A percentile compares a stretch with the other conserved stretches of the same genome.
Evolutionary conservation across 768 basidiomycete species (phyloP).

Genomic region (Hydnum rufescens): DNA sequence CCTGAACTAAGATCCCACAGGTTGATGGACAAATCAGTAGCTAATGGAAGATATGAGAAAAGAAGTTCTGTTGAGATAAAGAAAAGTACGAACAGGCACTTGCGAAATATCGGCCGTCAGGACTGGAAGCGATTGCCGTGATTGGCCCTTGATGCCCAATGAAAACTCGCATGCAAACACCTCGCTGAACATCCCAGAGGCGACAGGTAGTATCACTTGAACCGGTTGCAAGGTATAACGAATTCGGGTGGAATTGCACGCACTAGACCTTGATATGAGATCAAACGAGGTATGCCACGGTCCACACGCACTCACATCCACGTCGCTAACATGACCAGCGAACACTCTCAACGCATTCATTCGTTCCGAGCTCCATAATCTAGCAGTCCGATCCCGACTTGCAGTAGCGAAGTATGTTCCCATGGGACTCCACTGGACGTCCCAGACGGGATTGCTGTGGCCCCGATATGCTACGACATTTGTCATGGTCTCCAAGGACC

Average conservation of each 20-base stretch:
- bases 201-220: slow-evolving; percentile 93
- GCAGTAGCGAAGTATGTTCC: slow-evolving; percentile 97
- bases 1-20: slow-evolving; percentile 96
- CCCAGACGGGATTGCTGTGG: slow-evolving; percentile 96
- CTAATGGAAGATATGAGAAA: slow-evolving; percentile 19
- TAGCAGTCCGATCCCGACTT: slow-evolving; percentile 81
- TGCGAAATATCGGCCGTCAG: slow-evolving; percentile 86
- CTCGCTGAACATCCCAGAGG: slow-evolving; percentile 95
- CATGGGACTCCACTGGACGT: slow-evolving; percentile 96
- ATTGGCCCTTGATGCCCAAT: slow-evolving; percentile 85
- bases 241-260: slow-evolving; percentile 92
- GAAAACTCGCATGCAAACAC: slow-evolving; percentile 84
- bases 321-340: slow-evolving; percentile 90
- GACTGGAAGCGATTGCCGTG: slow-evolving; percentile 70
- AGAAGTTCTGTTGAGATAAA: neutral
- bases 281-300: neutral
- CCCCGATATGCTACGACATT: slow-evolving; percentile 89
- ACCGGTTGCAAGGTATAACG: slow-evolving; percentile 88
- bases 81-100: slow-evolving; percentile 42
- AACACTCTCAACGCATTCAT: slow-evolving; percentile 74
- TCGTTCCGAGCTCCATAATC: slow-evolving; percentile 91
- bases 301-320: slow-evolving; percentile 52
- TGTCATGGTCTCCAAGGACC: slow-evolving; percentile 89
- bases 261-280: slow-evolving; percentile 32
- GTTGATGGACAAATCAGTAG: slow-evolving; percentile 82